A percentile compares a stretch with the other conserved stretches of the same genome.
Conservation (phyloP, 768 basidiomycete species). For the Suillus tomentosus region DNA sequence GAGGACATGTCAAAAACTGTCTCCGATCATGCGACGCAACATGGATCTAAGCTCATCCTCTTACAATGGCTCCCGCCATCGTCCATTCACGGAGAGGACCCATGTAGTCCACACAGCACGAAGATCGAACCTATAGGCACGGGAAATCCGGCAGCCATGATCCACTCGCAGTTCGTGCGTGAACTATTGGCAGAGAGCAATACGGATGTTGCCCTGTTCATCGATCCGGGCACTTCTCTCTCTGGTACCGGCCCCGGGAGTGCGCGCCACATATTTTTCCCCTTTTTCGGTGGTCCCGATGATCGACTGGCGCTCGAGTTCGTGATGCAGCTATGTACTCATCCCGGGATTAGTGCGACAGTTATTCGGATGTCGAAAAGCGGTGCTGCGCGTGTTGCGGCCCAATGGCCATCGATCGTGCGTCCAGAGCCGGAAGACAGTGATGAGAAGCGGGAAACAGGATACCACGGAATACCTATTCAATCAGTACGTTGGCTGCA, state of each 20-base stretch:
- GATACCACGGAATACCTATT: conserved; percentile 7
- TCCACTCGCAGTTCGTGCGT: conserved; percentile 85
- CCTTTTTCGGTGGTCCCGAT: conserved; percentile 95
- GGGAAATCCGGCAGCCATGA: conserved; percentile 53
- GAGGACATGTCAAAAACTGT: conserved; percentile 74
- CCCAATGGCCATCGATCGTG: conserved; percentile 54
- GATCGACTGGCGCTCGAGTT: conserved; percentile 87
- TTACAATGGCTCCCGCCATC: conserved; percentile 77
- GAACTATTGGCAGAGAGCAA: conserved; percentile 72
- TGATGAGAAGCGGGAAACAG: conserved; percentile 30
- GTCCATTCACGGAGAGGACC: conserved; percentile 24
- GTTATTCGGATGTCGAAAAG: conserved; percentile 61
- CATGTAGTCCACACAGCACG: conserved; percentile 17
- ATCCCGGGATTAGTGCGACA: conserved; percentile 66
- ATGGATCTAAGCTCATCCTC: conserved; percentile 71
- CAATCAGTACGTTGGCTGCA: conserved; percentile 16
- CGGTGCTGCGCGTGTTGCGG: conserved; percentile 44
- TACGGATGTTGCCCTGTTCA: conserved; percentile 80
- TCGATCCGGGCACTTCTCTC: conserved; percentile 56
- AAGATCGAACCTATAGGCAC: conserved; percentile 34
- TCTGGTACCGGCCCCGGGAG: conserved; percentile 28
- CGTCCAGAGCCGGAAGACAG: conserved; percentile 57
- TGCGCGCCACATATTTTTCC: conserved; percentile 70
- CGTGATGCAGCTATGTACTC: conserved; percentile 75
- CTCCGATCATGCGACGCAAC: conserved; percentile 54